Base-by-base conservation (phyloP, 768 basidiomycete species). In the Mycena vitilis region DNA sequence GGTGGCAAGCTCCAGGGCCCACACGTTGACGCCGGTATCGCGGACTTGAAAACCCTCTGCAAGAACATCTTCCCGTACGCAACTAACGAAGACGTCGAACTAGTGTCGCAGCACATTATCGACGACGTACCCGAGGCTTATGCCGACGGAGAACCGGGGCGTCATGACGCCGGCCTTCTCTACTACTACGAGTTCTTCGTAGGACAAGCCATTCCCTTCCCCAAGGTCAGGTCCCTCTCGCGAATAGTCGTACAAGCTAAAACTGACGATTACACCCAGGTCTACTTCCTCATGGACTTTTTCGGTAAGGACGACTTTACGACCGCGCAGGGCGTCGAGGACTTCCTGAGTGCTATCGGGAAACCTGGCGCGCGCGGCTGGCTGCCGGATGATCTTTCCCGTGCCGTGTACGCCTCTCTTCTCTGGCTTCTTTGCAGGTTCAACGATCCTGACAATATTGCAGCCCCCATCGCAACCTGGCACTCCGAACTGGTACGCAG, bases 11-110 rank as follows among this genome's bases (percentile, higher is more conserved):
- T 72, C 40, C 66, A 63, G 56, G 71, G 68, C 5, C 65, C 64
- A n/a, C 44, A 53, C 18, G 59, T 65, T 36, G 71, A 72, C 25
- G 56, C 37, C 9, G 71, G 58, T 15, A 72, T 69, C 30, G 61
- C 60, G 25, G 67, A 69, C 60, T 60, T 69, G 63, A 65, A 53
- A 15, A 69, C 66, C 53, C 68, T 72, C 55, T 69, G 69, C 64
- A 66, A 53, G 18, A 53, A 69, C 56, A 61, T 72, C 12, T 72
- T 72, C 60, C 71, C 71, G 0, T 72, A 72, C 45, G 68, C 52
- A 9, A 69, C 64, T 23, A 56, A 49, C 57, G 68, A 69, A 10
- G 52, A 72, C 23, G 34, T 57, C 1, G 68, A 66, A 23, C 44
- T 72, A 44, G 15, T 42, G 12, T 55, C 48, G 16, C 56, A 69